Evolutionary conservation across 2,329 filamentous ascomycete species (phyloP).

Genomic region (Huntiella moniliformis): DNA sequence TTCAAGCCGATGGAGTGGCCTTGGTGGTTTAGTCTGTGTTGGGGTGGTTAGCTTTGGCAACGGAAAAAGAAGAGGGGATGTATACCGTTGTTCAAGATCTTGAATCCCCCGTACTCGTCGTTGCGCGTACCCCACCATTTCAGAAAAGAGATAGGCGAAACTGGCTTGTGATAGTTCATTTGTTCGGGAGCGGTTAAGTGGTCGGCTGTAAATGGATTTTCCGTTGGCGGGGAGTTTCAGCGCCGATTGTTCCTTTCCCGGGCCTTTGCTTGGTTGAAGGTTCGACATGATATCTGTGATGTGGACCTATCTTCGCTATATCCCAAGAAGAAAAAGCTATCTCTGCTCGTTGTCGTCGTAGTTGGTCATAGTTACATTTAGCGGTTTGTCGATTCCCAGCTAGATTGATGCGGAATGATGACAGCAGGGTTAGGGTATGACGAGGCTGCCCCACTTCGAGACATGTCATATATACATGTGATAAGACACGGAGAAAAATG

Average conservation of each 20-base stretch:
- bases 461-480: not conserved
- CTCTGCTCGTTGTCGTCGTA: not conserved
- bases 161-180: conserved; percentile 80
- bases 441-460: conserved; percentile 11
- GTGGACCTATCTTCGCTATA: not conserved
- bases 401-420: not conserved
- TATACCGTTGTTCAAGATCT: conserved; percentile 76
- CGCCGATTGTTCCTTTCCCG: conserved; percentile 34
- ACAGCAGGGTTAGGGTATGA: not conserved
- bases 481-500: not conserved
- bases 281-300: conserved; percentile 26
- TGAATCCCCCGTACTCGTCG: conserved; percentile 77
- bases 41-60: not conserved
- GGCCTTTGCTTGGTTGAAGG: conserved; percentile 27
- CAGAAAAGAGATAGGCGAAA: conserved; percentile 89
- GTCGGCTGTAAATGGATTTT: conserved; percentile 96
- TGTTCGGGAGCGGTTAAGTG: conserved; percentile 75
- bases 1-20: conserved; percentile 88
- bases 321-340: not conserved
- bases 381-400: not conserved
- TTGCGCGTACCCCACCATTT: conserved; percentile 94
- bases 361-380: not conserved
- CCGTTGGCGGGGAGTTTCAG: conserved; percentile 80
- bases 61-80: not conserved
- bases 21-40: conserved; percentile 54